Evolutionary conservation across 257 asterid species (phyloP), one percentile per base, ranked within the genome.

Genomic region (Ehretia macrophylla): DNA sequence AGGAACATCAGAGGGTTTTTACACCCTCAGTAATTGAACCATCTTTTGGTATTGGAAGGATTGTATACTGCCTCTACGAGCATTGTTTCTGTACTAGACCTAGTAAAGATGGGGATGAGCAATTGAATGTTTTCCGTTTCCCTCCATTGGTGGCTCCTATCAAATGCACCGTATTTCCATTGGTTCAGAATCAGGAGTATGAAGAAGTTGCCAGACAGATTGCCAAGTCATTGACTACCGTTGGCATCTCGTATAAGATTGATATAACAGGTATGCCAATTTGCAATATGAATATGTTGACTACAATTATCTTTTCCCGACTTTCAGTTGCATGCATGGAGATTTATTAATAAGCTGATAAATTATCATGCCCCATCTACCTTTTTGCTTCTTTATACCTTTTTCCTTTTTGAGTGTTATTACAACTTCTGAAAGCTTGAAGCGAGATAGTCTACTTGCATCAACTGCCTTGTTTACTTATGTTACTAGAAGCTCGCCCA

Each of bases 21-120:
- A 87, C 94, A 4, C 96, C 96, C 0, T 87, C 94, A 3, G 94
- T 87, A 55, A 87, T 87, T 42, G 96, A 85, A 55, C 96, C 94
- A 18, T 87, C 94, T 10, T 87, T 87, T 66, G 94, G 96, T 21
- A 82, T 87, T 52, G 91, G 94, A 63, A 75, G 96, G 72, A 87
- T 87, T 42, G 83, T 87, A 58, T 87, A 87, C 68, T 87, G 94
- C 64, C 85, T 87, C 21, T 87, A 69, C 27, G 94, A 87, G 66
- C 96, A 87, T 67, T 80, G 88, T 16, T 87, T 87, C 63, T 85
- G 81, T 52, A 83, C 92, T 0, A 75, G 96, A 60, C 51, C 96
- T 32, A 77, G 80, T 65, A 81, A 64, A 76, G 95, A 77, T 51
- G 92, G 96, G 42, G 92, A 87, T 56, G 95, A 87, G 18, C 96